A percentile compares a stretch with the other conserved stretches of the same genome.
Conservation (phyloP, 1,139 yeast species). For the Nematodospora anomalae region DNA sequence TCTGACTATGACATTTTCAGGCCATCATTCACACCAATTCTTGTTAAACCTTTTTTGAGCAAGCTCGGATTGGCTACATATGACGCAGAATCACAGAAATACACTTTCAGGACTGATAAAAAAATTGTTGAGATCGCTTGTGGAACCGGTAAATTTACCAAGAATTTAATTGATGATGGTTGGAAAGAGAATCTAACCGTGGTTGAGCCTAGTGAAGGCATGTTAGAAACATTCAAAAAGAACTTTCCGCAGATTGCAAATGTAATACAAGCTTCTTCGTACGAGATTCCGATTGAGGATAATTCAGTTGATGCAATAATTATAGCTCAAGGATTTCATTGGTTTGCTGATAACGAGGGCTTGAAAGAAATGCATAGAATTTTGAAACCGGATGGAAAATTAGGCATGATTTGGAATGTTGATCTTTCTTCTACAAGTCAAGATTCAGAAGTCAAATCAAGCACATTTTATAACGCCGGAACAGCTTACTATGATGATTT, state of each 20-base stretch:
- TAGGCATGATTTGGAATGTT: constrained; percentile 65
- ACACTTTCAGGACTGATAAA: constrained; percentile 23
- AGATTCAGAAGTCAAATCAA: constrained; percentile 6
- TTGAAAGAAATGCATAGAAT: constrained; percentile 54
- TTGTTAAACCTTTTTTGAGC: constrained; percentile 48
- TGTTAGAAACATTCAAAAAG: constrained; percentile 48
- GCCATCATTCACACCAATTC: constrained; percentile 51
- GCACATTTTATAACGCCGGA: constrained; percentile 13
- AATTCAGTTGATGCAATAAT: constrained; percentile 50
- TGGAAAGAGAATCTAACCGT: constrained; percentile 38
- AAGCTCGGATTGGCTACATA: constrained; percentile 32
- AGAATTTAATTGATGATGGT: constrained; percentile 42
- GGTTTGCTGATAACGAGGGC: constrained; percentile 58
- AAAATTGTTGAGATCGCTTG: constrained; percentile 56
- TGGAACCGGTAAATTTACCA: constrained; percentile 69
- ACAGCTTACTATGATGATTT: constrained; percentile 10
- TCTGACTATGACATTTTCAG: constrained; percentile 53
- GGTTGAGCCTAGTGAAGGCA: constrained; percentile 62
- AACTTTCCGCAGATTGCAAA: constrained; percentile 49
- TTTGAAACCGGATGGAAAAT: constrained; percentile 45
- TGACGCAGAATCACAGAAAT: constrained; percentile 10
- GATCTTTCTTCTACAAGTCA: constrained; percentile 37
- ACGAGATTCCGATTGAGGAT: constrained; percentile 48
- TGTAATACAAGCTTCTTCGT: constrained; percentile 43
- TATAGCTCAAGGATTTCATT: constrained; percentile 69